These are phyloP conservation scores for Tylopilus sp. DNA, from an alignment of 768 basidiomycete genomes.

Conservation along the genomic window DNA sequence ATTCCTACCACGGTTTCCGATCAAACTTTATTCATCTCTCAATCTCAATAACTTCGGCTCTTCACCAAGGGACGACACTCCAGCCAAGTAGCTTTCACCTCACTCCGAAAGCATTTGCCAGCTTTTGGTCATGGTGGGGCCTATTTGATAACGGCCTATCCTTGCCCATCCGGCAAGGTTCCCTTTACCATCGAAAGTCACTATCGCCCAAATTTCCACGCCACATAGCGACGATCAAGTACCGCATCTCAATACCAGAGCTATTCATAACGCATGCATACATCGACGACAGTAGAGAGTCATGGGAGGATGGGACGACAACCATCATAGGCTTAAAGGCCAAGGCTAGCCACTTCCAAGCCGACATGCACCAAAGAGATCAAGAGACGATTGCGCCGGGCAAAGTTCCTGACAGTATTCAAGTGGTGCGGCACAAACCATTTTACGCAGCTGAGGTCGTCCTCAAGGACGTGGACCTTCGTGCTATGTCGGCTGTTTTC, in stretches of 20 bases:
- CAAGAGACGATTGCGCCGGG: constrained; percentile 69
- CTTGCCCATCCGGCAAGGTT: constrained; percentile 86
- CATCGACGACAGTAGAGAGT: constrained; percentile 72
- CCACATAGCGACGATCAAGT: constrained; percentile 89
- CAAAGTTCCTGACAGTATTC: constrained; percentile 52
- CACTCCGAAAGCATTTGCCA: constrained; percentile 77
- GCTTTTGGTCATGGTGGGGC: constrained; percentile 92
- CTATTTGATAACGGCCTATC: constrained; percentile 78
- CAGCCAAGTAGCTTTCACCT: constrained; percentile 75
- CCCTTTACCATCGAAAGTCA: constrained; percentile 65
- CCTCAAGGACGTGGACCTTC: constrained; percentile 70
- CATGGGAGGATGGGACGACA: constrained; percentile 77
- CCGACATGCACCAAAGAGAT: constrained; percentile 89
- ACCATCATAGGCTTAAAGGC: constrained; percentile 85
- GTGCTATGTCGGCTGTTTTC: constrained; percentile 77
- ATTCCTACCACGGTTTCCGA: constrained; percentile 86
- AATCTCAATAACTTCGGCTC: constrained; percentile 73
- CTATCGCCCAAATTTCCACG: constrained; percentile 85
- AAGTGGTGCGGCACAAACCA: constrained; percentile 68
- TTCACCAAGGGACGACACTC: constrained; percentile 29
- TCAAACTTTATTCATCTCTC: constrained; percentile 94
- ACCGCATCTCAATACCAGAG: constrained; percentile 72
- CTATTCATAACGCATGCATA: constrained; percentile 87
- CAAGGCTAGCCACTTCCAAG: constrained; percentile 74
- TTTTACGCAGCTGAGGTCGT: constrained; percentile 88